Percentiles rank a stretch among this genome's conserved stretches.
Conservation (phyloP, 768 basidiomycete genomes). For the Lentinula detonsa region DNA sequence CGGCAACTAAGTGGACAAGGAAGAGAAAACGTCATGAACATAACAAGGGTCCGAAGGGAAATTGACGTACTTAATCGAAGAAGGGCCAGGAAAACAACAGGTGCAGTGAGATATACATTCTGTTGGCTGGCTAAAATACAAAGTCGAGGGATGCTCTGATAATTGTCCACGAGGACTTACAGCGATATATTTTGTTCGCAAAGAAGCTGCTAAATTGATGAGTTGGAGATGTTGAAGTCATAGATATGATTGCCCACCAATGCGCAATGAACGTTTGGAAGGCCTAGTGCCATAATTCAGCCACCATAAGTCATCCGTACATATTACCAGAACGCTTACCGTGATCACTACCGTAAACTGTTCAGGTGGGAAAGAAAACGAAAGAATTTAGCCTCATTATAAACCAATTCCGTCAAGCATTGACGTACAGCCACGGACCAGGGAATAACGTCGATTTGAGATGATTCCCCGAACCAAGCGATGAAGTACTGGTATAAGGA, state of each 20-base stretch:
- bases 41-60: neutral
- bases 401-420: neutral
- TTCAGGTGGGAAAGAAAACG: neutral
- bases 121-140: neutral
- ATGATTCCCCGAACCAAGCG: neutral
- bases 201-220: neutral
- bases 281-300: neutral
- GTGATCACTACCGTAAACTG: conserved; percentile 3
- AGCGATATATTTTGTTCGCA: conserved; percentile 6
- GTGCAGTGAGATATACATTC: neutral
- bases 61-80: conserved; percentile 1
- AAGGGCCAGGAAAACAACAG: conserved; percentile 1
- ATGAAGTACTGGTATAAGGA: conserved; percentile 3
- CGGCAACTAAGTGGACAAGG: neutral
- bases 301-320: neutral
- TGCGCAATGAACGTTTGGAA: conserved; percentile 3
- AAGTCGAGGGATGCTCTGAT: neutral
- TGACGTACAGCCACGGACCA: conserved; percentile 5
- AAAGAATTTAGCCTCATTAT: neutral
- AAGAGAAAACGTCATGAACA: neutral
- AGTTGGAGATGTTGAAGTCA: neutral
- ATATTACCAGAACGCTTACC: neutral
- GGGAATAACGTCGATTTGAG: neutral
- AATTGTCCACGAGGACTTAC: neutral
- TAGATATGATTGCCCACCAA: neutral